Evolutionary conservation across 306 rosid species (phyloP).

Genomic region (Comarum palustre): DNA sequence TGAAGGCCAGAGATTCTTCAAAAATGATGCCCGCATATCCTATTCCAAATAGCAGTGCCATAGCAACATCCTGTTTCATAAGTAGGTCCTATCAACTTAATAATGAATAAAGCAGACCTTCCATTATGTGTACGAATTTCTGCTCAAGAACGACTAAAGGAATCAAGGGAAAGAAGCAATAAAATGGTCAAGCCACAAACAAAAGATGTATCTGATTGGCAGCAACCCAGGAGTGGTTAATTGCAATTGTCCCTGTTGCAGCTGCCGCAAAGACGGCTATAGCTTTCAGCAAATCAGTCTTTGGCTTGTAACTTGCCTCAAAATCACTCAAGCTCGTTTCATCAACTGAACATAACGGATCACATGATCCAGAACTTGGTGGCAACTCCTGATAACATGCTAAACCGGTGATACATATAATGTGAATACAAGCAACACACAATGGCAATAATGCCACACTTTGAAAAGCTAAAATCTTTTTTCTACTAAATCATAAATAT

Average conservation of each 20-base stretch:
- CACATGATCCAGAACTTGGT: slow-evolving; percentile 58
- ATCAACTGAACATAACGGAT: slow-evolving; percentile 77
- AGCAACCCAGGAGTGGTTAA: slow-evolving; percentile 93
- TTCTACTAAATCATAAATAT: too few species aligned
- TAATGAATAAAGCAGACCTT: slow-evolving; percentile 12
- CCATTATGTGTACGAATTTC: neutral
- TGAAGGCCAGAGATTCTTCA: slow-evolving; percentile 92
- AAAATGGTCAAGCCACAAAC: slow-evolving; percentile 19
- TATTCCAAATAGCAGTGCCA: slow-evolving; percentile 79
- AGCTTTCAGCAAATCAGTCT: slow-evolving; percentile 82
- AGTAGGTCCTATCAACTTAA: slow-evolving; percentile 19
- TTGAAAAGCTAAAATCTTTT: neutral
- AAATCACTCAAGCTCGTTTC: slow-evolving; percentile 67
- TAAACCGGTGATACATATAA: slow-evolving; percentile 29
- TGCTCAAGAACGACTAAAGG: slow-evolving; percentile 8
- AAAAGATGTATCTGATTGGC: slow-evolving; percentile 72
- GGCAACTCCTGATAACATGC: slow-evolving; percentile 47
- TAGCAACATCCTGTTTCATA: slow-evolving; percentile 70
- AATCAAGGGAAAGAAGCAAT: slow-evolving; percentile 12
- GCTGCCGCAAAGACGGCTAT: slow-evolving; percentile 69
- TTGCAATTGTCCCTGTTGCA: slow-evolving; percentile 69
- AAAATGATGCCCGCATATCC: slow-evolving; percentile 96
- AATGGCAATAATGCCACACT: slow-evolving; percentile 13
- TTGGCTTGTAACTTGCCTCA: slow-evolving; percentile 60
- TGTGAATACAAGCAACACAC: slow-evolving; percentile 12